These are phyloP conservation scores for Ricinus communis DNA, from an alignment of 345 rosid species.

Conservation along the genomic window DNA sequence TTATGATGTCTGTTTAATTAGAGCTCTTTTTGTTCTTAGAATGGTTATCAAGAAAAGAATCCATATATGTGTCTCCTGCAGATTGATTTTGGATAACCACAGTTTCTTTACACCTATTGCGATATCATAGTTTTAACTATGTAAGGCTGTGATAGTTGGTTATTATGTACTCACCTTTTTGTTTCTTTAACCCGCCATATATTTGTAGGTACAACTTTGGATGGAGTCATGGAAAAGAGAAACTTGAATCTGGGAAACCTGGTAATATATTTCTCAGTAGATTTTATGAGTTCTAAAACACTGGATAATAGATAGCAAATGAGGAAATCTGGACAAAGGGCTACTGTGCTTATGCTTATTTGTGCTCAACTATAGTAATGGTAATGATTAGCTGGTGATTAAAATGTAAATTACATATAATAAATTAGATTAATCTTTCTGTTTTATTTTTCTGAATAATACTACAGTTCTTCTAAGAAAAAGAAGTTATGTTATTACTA, in stretches of 20 bases:
- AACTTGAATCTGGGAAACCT: slow-evolving; percentile 88
- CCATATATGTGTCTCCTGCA: neutral
- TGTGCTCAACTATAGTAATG: neutral
- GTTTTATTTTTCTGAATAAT: neutral
- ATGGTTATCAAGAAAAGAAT: neutral
- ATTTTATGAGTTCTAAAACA: neutral
- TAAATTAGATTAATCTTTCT: neutral
- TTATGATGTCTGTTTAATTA: neutral
- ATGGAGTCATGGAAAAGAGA: slow-evolving; percentile 97
- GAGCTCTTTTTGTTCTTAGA: neutral
- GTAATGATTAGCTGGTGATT: neutral
- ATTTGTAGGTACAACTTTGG: slow-evolving; percentile 79
- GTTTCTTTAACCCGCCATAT: neutral
- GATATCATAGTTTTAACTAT: neutral
- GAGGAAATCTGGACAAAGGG: neutral
- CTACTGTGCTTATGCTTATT: neutral
- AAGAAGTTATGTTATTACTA: neutral
- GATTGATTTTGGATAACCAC: neutral
- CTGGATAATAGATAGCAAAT: neutral
- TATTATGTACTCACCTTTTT: slow-evolving; percentile 1
- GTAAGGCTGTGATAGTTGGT: neutral
- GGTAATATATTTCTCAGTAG: slow-evolving; percentile 38
- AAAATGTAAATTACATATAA: neutral
- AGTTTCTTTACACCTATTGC: neutral
- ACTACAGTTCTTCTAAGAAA: neutral